These are phyloP conservation scores for Pichia rugopelliculosa DNA, from an alignment of 805 yeast genomes.

Conservation along the genomic window DNA sequence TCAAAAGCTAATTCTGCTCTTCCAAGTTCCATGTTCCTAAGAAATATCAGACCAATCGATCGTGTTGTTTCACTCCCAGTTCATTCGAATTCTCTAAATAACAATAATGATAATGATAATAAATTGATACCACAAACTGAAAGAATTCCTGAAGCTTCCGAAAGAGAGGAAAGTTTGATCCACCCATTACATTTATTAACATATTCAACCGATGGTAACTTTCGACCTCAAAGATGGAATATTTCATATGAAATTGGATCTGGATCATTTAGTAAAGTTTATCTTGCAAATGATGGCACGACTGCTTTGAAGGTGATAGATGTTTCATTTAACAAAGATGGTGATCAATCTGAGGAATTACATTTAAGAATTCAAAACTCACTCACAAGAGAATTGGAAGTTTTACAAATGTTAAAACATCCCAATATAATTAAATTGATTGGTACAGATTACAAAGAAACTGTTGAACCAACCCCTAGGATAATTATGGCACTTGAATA, in stretches of 20 bases:
- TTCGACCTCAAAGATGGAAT: conserved; percentile 25
- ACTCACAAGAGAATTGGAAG: conserved; percentile 64
- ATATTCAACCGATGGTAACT: conserved; percentile 3
- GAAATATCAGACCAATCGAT: conserved; percentile 23
- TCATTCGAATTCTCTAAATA: conserved; percentile 3
- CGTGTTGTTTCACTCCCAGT: conserved; percentile 25
- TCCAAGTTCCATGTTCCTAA: neutral
- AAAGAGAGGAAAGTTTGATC: neutral
- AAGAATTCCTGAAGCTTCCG: neutral
- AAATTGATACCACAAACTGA: neutral
- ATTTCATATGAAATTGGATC: conserved; percentile 41
- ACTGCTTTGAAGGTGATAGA: conserved; percentile 67
- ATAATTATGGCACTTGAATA: conserved; percentile 59
- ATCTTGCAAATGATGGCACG: conserved; percentile 31
- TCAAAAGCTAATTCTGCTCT: neutral
- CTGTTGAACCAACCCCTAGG: neutral
- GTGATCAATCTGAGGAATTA: conserved; percentile 29
- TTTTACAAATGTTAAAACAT: conserved; percentile 50
- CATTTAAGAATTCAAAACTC: conserved; percentile 52
- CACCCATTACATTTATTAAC: conserved; percentile 2
- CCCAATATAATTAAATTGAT: conserved; percentile 63
- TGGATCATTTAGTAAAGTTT: conserved; percentile 66
- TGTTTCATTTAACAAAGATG: conserved; percentile 26
- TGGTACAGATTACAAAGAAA: conserved; percentile 33
- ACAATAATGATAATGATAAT: neutral